Evolutionary conservation across 768 basidiomycete species (phyloP), one percentile per base, ranked within the genome.

Genomic region (Hirschioporus abietinus): DNA sequence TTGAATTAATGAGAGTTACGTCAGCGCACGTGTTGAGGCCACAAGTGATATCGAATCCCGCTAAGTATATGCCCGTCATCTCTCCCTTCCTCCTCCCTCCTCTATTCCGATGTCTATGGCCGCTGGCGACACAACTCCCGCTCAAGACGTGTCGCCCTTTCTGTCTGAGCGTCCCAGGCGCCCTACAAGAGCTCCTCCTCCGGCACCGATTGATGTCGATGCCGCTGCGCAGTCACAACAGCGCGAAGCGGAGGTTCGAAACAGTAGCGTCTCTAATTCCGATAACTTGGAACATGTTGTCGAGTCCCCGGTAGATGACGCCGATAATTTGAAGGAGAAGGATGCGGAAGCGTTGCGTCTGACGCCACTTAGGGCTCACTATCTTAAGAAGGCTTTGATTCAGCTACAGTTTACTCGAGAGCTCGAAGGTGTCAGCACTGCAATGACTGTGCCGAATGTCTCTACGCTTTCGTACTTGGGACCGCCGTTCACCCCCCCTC

Each of bases 331-430:
- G 60, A 25, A 25, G 15, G 30, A 34, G 60, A 25, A 17, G 24
- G 30, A 34, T 34, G 60, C 24, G 5, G 25, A 61, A 61, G 60
- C 60, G 3, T 25, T 34, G 30, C 25, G 30, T 17, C 86, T 98
- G 63, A 93, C 94, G 0, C 93, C 96, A 15, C 80, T 96, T 62
- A 90, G 96, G 58, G 95, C 96, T 4, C 97, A 99, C 75, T 99
- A 99, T 78, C 92, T 99, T 76, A 99, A 99, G 83, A 99, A 99
- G 77, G 86, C 93, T 20, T 88, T 99, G 66, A 84, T 98, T 59
- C 87, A 91, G 70, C 88, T 98, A 64, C 89, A 98, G 76, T 88
- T 98, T 71, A 78, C 80, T 71, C 79, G 78, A n/a, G 97, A 99
- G 77, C 84, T 99, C 68, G 81, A 86, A 67, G 79, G 80, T 24